A percentile compares a stretch with the other conserved stretches of the same genome.
Evolutionary conservation across 352 stramenopile species (phyloP).

Genomic region (Pythium myriotylum): DNA sequence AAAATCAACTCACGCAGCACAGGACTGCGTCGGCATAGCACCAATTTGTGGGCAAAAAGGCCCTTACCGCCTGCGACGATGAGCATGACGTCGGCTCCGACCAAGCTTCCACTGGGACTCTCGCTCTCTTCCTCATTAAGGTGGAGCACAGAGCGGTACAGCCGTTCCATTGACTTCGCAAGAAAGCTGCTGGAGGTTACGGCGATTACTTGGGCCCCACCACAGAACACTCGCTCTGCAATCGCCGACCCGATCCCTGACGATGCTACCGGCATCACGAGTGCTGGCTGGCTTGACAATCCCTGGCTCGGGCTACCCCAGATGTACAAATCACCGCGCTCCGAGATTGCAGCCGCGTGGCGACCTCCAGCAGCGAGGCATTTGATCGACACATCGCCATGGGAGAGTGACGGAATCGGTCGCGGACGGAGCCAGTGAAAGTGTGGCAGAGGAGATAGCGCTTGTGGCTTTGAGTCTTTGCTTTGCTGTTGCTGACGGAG

Average conservation of each 20-base stretch:
- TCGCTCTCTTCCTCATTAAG: constrained; percentile 2
- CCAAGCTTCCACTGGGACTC: neutral
- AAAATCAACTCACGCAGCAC: constrained; percentile 61
- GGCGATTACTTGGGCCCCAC: constrained; percentile 44
- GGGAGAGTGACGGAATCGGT: constrained; percentile 45
- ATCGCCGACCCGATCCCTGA: constrained; percentile 32
- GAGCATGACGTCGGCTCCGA: constrained; percentile 43
- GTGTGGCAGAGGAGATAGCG: constrained; percentile 24
- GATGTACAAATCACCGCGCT: constrained; percentile 89
- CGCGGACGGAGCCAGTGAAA: constrained; percentile 37
- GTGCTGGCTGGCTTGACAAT: constrained; percentile 6
- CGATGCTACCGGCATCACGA: constrained; percentile 8
- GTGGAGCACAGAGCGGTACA: constrained; percentile 27
- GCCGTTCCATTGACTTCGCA: constrained; percentile 36
- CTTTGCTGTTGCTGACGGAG: constrained; percentile 26
- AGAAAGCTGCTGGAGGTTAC: constrained; percentile 61
- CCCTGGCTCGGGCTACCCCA: constrained; percentile 61
- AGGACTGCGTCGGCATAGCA: constrained; percentile 58
- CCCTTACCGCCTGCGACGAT: constrained; percentile 41
- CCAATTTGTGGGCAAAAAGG: constrained; percentile 52
- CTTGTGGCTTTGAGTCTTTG: neutral
- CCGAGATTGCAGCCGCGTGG: constrained; percentile 88
- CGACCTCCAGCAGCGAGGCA: constrained; percentile 83
- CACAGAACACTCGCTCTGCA: constrained; percentile 53
- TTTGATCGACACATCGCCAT: constrained; percentile 36